Evolutionary conservation across 2,329 filamentous ascomycete genomes (phyloP).

Genomic region (Cladophialophora bantiana): DNA sequence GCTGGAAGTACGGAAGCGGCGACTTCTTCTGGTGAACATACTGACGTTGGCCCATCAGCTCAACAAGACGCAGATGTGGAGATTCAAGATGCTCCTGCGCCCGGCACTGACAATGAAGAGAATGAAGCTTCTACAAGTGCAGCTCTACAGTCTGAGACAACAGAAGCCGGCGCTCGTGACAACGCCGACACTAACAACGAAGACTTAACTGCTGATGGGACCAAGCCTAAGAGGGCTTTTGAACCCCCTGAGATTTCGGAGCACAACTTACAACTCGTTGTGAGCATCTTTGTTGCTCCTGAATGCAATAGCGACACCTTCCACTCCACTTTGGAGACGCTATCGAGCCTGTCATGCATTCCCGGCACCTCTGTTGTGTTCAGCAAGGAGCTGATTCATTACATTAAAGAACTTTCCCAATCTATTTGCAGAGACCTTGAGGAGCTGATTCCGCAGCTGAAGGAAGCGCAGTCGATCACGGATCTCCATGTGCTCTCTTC

Average conservation of each 20-base stretch:
- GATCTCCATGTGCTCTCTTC: constrained; percentile 95
- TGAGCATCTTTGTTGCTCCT: constrained; percentile 92
- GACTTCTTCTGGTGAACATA: constrained; percentile 46
- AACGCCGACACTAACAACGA: constrained; percentile 42
- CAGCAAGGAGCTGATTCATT: constrained; percentile 87
- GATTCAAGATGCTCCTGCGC: constrained; percentile 39
- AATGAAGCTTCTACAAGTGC: constrained; percentile 10
- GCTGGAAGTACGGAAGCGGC: constrained; percentile 41
- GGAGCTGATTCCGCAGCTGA: constrained; percentile 83
- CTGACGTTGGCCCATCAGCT: constrained; percentile 48
- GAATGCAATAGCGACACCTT: constrained; percentile 98
- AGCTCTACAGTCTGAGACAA: constrained; percentile 40
- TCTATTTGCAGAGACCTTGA: constrained; percentile 85
- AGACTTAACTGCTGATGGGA: constrained; percentile 47
- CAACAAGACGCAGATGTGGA: constrained; percentile 40
- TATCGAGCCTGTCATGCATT: constrained; percentile 95
- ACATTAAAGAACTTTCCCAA: constrained; percentile 83
- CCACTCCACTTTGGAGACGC: constrained; percentile 96
- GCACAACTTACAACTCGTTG: constrained; percentile 88
- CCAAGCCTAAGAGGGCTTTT: constrained; percentile 67
- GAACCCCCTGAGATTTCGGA: constrained; percentile 86
- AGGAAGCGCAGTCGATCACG: constrained; percentile 83
- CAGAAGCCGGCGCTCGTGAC: constrained; percentile 41
- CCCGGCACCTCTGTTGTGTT: constrained; percentile 89
- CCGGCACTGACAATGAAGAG: constrained; percentile 31